A percentile compares a stretch with the other conserved stretches of the same genome.
phyloP scores from a whole-genome alignment of 768 basidiomycete species.

The Lactarius psammicola region DNA sequence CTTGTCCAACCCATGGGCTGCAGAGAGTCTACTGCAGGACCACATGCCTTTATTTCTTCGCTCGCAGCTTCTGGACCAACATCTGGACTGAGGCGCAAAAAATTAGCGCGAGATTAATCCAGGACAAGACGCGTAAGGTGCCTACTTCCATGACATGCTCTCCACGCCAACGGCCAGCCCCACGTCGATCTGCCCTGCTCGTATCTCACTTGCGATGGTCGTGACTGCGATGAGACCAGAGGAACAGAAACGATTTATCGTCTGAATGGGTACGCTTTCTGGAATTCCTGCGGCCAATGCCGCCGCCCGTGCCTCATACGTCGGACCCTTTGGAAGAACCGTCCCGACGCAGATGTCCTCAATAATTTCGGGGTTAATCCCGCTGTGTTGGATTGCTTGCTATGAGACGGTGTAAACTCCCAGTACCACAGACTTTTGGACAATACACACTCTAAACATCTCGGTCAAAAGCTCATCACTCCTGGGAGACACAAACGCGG shows the following conservation, averaged over 20 bases:
- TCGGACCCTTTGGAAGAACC: slow-evolving; percentile 60
- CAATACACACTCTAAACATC: slow-evolving; percentile 63
- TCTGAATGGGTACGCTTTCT: slow-evolving; percentile 69
- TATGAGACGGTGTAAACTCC: slow-evolving; percentile 32
- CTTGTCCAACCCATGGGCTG: slow-evolving; percentile 89
- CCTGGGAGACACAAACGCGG: slow-evolving; percentile 36
- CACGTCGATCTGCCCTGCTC: slow-evolving; percentile 74
- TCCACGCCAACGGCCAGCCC: slow-evolving; percentile 84
- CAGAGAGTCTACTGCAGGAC: slow-evolving; percentile 57
- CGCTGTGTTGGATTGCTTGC: slow-evolving; percentile 58
- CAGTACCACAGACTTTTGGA: slow-evolving; percentile 23
- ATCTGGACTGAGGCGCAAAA: slow-evolving; percentile 52
- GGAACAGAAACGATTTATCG: slow-evolving; percentile 79
- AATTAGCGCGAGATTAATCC: slow-evolving; percentile 28
- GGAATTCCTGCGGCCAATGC: slow-evolving; percentile 81
- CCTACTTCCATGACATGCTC: slow-evolving; percentile 78
- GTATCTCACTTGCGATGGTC: slow-evolving; percentile 71
- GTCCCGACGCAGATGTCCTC: slow-evolving; percentile 82
- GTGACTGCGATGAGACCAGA: slow-evolving; percentile 85
- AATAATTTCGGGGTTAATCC: slow-evolving; percentile 61
- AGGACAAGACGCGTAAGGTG: slow-evolving; percentile 30
- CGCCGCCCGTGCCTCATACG: slow-evolving; percentile 70
- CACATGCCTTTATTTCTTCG: slow-evolving; percentile 56
- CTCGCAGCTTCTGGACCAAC: slow-evolving; percentile 58
- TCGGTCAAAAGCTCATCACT: slow-evolving; percentile 79